These are phyloP conservation scores for Metschnikowia santaceciliae DNA, from an alignment of 805 yeast species.

Conservation along the genomic window DNA sequence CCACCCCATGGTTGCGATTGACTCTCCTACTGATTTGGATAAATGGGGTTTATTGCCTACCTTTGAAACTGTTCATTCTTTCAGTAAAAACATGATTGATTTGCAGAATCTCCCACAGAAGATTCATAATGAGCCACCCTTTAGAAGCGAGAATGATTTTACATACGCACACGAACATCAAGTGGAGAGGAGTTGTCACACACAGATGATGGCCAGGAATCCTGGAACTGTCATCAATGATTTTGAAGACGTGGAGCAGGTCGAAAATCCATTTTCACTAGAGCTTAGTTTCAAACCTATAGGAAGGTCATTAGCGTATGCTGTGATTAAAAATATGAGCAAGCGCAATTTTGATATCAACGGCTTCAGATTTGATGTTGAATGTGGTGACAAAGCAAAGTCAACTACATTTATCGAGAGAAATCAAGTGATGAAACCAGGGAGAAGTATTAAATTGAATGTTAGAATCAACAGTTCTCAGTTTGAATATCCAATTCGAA, in stretches of 20 bases:
- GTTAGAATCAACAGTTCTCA: conserved; percentile 29
- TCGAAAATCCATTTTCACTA: not conserved
- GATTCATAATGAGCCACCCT: not conserved
- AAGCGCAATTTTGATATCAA: conserved; percentile 25
- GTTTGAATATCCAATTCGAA: conserved; percentile 31
- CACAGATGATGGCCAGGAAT: not conserved
- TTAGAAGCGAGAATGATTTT: not conserved
- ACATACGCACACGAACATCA: not conserved
- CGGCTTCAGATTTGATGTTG: conserved; percentile 25
- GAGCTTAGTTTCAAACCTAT: conserved; percentile 21
- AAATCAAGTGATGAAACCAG: conserved; percentile 30
- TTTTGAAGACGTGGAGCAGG: not conserved
- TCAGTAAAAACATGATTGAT: not conserved
- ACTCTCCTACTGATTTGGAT: not conserved
- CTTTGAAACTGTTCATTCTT: not conserved
- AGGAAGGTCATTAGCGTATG: conserved; percentile 28
- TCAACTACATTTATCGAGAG: conserved; percentile 28
- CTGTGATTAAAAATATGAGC: conserved; percentile 29
- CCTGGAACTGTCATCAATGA: not conserved
- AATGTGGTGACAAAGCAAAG: conserved; percentile 26
- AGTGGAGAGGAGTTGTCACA: not conserved
- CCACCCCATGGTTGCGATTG: conserved; percentile 16
- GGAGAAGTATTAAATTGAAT: conserved; percentile 31
- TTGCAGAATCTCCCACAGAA: not conserved
- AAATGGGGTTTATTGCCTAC: not conserved